Percentiles rank a stretch among this genome's conserved stretches.
Evolutionary conservation across 2,329 filamentous ascomycete species (phyloP).

Genomic region (Fonsecaea erecta): DNA sequence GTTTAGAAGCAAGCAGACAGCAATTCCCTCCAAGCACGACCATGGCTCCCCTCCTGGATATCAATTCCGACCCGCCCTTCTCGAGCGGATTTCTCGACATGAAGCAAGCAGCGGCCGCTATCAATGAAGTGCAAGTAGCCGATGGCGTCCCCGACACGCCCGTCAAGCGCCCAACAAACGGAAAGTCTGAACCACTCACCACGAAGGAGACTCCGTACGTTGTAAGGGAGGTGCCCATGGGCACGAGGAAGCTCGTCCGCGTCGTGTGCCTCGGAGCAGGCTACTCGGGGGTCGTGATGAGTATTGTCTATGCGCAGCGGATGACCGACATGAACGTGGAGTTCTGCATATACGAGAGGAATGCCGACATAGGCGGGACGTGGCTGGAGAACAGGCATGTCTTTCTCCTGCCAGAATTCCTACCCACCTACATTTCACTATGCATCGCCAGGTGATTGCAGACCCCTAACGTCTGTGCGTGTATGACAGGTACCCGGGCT

Average conservation of each 20-base stretch:
- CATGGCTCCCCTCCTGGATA: background rate
- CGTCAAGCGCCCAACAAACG: background rate
- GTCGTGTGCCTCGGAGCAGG: slow-evolving; percentile 33
- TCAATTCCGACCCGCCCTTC: background rate
- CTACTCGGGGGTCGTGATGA: slow-evolving; percentile 33
- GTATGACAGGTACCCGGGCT: slow-evolving; percentile 21
- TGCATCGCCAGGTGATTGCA: no score
- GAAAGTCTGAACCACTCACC: background rate
- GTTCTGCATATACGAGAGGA: slow-evolving; percentile 37
- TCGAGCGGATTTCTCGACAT: background rate
- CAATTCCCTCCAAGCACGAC: background rate
- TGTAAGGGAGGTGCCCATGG: background rate
- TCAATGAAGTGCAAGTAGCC: background rate
- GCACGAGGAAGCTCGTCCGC: slow-evolving; percentile 16
- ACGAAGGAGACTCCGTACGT: background rate
- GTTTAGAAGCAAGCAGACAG: background rate
- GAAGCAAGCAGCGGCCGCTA: background rate
- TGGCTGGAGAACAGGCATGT: slow-evolving; percentile 41
- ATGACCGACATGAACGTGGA: slow-evolving; percentile 22
- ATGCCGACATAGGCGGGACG: slow-evolving; percentile 39
- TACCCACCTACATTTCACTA: no score
- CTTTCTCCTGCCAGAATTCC: background rate
- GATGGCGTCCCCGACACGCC: background rate
- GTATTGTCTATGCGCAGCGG: slow-evolving; percentile 37
- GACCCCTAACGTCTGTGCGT: background rate